These are phyloP conservation scores for Xylariaceae sp. DNA, from an alignment of 2,329 filamentous ascomycete genomes.

Conservation along the genomic window DNA sequence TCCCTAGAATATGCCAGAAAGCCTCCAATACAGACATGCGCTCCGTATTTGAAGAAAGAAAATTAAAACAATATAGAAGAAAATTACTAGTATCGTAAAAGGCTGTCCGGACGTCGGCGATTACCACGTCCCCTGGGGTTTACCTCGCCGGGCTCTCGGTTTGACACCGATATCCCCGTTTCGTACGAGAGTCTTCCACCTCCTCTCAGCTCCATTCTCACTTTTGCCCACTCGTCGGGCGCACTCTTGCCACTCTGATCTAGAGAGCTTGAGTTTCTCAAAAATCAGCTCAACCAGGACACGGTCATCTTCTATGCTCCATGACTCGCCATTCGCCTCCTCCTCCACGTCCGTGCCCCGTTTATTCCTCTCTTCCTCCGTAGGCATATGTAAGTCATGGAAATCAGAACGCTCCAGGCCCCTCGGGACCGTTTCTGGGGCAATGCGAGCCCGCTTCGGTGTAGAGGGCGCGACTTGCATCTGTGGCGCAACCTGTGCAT, in stretches of 20 bases:
- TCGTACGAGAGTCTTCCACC: constrained; percentile 60
- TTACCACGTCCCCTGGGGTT: constrained; percentile 52
- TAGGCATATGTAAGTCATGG: constrained; percentile 42
- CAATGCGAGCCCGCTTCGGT: constrained; percentile 56
- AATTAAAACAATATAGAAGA: neutral
- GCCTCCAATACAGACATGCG: neutral
- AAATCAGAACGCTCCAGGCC: constrained; percentile 56
- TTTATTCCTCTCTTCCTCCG: constrained; percentile 26
- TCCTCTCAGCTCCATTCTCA: constrained; percentile 48
- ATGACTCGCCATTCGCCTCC: constrained; percentile 45
- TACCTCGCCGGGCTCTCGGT: constrained; percentile 41
- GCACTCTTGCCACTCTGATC: constrained; percentile 63
- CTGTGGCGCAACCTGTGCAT: constrained; percentile 21
- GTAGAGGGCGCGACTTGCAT: constrained; percentile 41
- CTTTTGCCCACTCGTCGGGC: constrained; percentile 59
- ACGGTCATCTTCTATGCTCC: constrained; percentile 60
- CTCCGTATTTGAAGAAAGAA: neutral
- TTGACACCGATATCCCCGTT: constrained; percentile 57
- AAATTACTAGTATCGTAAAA: neutral
- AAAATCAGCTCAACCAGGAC: constrained; percentile 62
- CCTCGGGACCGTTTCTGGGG: constrained; percentile 55
- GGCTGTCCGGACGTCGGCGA: constrained; percentile 16
- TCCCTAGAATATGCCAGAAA: constrained; percentile 6
- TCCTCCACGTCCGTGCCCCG: constrained; percentile 39
- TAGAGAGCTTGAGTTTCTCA: constrained; percentile 60